phyloP scores from a whole-genome alignment of 208 protist genomes.

The Lotmaria passim region DNA sequence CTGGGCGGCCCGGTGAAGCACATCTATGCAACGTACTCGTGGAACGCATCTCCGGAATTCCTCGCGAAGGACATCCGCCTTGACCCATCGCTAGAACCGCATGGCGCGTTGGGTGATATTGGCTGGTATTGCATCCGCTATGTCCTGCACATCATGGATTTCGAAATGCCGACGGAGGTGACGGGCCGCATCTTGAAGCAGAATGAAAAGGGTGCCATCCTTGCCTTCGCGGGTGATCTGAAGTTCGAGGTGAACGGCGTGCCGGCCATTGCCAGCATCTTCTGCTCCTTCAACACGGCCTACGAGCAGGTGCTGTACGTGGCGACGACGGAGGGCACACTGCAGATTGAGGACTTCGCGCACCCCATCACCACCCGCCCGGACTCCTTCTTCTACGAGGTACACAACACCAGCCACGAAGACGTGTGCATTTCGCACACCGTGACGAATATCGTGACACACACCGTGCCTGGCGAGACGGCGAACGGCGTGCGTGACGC shows the following conservation, averaged over 20 bases:
- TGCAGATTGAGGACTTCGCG: slow-evolving; percentile 50
- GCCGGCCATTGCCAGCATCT: slow-evolving; percentile 32
- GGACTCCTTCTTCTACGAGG: slow-evolving; percentile 36
- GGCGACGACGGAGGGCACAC: slow-evolving; percentile 38
- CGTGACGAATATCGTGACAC: slow-evolving; percentile 13
- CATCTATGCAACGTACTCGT: slow-evolving; percentile 43
- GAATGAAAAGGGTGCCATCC: slow-evolving; percentile 41
- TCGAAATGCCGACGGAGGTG: slow-evolving; percentile 48
- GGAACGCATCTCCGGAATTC: slow-evolving; percentile 35
- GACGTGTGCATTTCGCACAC: slow-evolving; percentile 27
- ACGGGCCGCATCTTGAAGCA: slow-evolving; percentile 52
- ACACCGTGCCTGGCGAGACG: slow-evolving; percentile 22
- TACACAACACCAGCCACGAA: slow-evolving; percentile 42
- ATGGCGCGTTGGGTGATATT: slow-evolving; percentile 60
- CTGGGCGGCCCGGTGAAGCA: slow-evolving; percentile 45
- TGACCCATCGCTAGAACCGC: slow-evolving; percentile 52
- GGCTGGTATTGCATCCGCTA: slow-evolving; percentile 69
- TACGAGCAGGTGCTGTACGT: slow-evolving; percentile 36
- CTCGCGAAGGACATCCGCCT: slow-evolving; percentile 49
- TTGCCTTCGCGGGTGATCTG: slow-evolving; percentile 46
- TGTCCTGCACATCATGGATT: slow-evolving; percentile 64
- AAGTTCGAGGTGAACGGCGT: slow-evolving; percentile 37
- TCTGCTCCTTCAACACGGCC: slow-evolving; percentile 40
- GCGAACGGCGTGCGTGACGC: slow-evolving; percentile 40
- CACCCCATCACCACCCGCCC: slow-evolving; percentile 24